Evolutionary conservation across 345 rosid species (phyloP), one percentile per base, ranked within the genome.

Genomic region (Populus euphratica): DNA sequence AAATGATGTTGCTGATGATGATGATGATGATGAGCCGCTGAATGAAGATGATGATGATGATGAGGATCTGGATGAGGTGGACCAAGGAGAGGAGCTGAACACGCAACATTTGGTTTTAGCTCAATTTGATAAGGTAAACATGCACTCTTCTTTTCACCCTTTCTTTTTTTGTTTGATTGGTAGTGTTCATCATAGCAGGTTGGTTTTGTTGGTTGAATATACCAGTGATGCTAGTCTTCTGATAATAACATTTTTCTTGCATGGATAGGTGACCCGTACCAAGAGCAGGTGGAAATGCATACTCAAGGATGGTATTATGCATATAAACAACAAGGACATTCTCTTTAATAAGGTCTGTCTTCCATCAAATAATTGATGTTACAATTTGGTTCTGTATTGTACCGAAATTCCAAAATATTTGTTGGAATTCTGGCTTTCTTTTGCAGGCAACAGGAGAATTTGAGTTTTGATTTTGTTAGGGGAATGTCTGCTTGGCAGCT

Each of bases 221-320:
- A 10, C 17, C 23, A 67, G 9, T 31, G 25, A 75, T 65, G 70
- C n/a, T 8, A 8, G 27, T 10, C 68, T 65, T 27, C 23, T 47
- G 23, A 41, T 10, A 25, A 7, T 10, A 29, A 65, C 8, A n/a
- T 35, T 82, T 11, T 54, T 25, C 64, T 70, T 76, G 79, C 74
- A 67, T 68, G 54, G 76, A 49, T 70, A 96, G 99, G 99, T 96
- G 78, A 91, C 94, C 73, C 98, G 99, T 35, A 90, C 98, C 59
- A 96, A 96, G 88, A 96, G 94, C 93, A 84, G 74, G 81, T 96
- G 99, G 99, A 96, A 96, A 81, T 96, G 99, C 84, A 86, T 83
- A 11, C 88, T 96, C 86, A 96, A 96, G 89, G 98, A 96, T 70
- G 99, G 98, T 74, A 93, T 96, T 79, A 92, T 96, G 98, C 99